phyloP scores from a whole-genome alignment of 2,329 filamentous ascomycete genomes.

The Penicillium sp. region DNA sequence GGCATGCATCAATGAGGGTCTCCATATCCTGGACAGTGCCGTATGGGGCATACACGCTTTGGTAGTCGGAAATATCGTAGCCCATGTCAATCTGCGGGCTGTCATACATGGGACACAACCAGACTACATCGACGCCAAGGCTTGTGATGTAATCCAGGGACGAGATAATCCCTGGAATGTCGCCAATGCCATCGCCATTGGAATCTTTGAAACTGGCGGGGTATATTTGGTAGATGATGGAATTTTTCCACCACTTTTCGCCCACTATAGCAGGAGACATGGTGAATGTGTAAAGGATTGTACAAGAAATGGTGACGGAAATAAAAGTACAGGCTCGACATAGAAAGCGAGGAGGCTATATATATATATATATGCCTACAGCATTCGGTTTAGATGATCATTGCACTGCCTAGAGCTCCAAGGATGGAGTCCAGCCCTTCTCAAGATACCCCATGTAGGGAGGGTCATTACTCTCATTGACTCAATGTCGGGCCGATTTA shows the following conservation, averaged over 20 bases:
- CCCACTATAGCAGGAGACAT: constrained; percentile 5
- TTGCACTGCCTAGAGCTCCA: not conserved
- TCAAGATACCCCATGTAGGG: not conserved
- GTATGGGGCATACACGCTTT: constrained; percentile 59
- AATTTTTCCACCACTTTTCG: constrained; percentile 39
- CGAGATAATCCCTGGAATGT: constrained; percentile 61
- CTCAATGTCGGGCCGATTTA: constrained; percentile 4
- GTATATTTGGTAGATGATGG: constrained; percentile 36
- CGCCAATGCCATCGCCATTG: constrained; percentile 60
- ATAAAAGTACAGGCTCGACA: not conserved
- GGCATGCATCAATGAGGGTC: constrained; percentile 54
- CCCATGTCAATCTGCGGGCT: constrained; percentile 67
- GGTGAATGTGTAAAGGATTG: not conserved
- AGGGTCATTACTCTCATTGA: constrained; percentile 1
- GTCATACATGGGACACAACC: constrained; percentile 66
- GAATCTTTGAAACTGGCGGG: constrained; percentile 47
- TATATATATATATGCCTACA: constrained; percentile 5
- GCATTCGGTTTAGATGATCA: not conserved
- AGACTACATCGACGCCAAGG: constrained; percentile 63
- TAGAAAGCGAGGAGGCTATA: not conserved
- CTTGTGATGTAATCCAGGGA: constrained; percentile 61
- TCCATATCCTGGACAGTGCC: constrained; percentile 63
- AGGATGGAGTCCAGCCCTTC: not conserved
- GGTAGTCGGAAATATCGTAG: constrained; percentile 65
- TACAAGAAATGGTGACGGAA: not conserved